These are phyloP conservation scores for Dimocarpus longan DNA, from an alignment of 345 rosid genomes.

Conservation along the genomic window DNA sequence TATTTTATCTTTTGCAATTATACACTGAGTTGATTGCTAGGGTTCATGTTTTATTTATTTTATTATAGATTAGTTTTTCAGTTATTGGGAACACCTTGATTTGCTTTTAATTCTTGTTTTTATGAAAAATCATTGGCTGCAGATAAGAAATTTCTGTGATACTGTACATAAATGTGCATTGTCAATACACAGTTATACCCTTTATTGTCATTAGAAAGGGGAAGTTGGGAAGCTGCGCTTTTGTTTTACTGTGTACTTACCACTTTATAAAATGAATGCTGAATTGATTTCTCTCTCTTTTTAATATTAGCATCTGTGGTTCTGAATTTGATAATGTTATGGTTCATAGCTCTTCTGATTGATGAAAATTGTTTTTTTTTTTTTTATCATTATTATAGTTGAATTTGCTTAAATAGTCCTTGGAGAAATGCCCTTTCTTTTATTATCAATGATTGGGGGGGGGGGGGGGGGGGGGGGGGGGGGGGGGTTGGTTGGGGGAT, in stretches of 20 bases:
- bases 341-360: background rate
- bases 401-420: background rate
- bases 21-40: background rate
- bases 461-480: no score
- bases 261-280: background rate
- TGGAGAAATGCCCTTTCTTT: background rate
- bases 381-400: no score
- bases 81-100: background rate
- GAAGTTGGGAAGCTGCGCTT: no score
- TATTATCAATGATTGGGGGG: background rate
- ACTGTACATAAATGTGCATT: background rate
- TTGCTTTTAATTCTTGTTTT: background rate
- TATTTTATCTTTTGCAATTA: no score
- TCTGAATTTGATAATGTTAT: background rate
- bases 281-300: background rate
- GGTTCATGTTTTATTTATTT: background rate
- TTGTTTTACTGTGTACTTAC: background rate
- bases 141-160: background rate
- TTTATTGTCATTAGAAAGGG: background rate
- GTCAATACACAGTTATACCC: background rate
- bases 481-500: no score
- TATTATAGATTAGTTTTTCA: background rate
- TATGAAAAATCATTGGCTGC: background rate
- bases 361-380: background rate
- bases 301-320: background rate